Base-by-base conservation (phyloP, 306 rosid genomes). In the Trichosanthes truncata region DNA sequence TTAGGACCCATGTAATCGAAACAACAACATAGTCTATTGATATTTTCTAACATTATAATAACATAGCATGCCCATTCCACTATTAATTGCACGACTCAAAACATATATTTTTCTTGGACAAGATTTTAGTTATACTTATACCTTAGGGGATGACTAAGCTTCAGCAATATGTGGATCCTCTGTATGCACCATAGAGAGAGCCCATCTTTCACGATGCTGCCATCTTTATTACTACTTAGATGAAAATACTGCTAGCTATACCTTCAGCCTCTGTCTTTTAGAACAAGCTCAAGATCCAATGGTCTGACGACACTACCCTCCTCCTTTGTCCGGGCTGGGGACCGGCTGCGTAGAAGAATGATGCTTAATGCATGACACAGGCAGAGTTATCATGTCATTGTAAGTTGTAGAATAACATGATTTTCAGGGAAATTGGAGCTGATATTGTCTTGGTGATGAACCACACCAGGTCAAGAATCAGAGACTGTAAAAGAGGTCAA, bases 281-380 rank as follows among this genome's bases (percentile, higher is more conserved):
- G 45, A 65, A 31, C 69, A 62, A 31, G 41, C 23, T 65, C 45
- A 67, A 67, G 74, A 20, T 38, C 74, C 74, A 36, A 67, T 67
- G 26, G 11, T 67, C 74, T 67, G 74, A 38, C 18, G 74, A 78
- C 74, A 61, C 69, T 13, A 31, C 79, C 83, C 79, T 73, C 83
- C 76, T 81, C 84, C 78, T 75, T 63, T 26, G 3, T 63, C 80
- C 84, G 84, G 84, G 84, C 84, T 76, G 51, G 84, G 80, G 84
- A 75, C 80, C 84, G 84, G 84, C 80, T 74, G 84, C 49, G 84
- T 31, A 53, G 51, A 63, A 38, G 38, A 63, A 5, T 73, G 77
- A 7, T 73, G 77, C 77, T 26, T 73, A 7, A 36, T 8, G 5
- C 77, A 53, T 26, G 76, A 65, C 80, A 81, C 84, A 81, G 84